A percentile compares a stretch with the other conserved stretches of the same genome.
These are phyloP conservation scores for Solanum neorickii DNA, from an alignment of 257 asterid genomes.

Conservation along the genomic window DNA sequence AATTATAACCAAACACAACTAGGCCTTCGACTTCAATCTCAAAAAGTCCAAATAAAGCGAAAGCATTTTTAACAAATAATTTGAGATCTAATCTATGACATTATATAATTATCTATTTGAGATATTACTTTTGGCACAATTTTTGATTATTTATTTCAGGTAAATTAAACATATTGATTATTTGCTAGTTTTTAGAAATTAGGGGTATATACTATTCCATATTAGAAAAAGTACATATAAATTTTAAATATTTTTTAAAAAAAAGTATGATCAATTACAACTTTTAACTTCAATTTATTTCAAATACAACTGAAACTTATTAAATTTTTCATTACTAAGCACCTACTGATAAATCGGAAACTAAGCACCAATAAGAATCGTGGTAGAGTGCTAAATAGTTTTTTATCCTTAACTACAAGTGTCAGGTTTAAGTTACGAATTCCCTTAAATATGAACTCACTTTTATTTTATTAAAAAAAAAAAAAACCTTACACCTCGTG, in stretches of 20 bases:
- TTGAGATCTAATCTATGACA: no score
- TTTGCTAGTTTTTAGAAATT: not conserved
- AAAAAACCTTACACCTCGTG: not conserved
- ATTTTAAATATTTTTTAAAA: no score
- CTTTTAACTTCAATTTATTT: no score
- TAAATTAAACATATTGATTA: no score
- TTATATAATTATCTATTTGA: not conserved
- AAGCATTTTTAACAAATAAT: no score
- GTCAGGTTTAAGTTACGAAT: rapidly evolving
- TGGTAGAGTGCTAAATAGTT: not conserved
- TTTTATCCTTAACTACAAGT: no score
- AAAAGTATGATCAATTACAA: not conserved
- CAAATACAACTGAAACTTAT: no score
- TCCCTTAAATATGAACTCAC: no score
- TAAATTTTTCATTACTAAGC: no score
- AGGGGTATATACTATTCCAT: not conserved
- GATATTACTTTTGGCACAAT: not conserved
- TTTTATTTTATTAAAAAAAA: no score
- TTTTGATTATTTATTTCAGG: not conserved
- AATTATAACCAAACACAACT: not conserved
- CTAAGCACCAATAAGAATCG: not conserved
- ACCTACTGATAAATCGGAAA: not conserved
- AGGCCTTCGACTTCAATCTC: not conserved
- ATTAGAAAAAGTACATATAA: not conserved
- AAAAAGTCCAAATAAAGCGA: no score